phyloP scores from a whole-genome alignment of 768 basidiomycete genomes.

The Boletus patriciae region DNA sequence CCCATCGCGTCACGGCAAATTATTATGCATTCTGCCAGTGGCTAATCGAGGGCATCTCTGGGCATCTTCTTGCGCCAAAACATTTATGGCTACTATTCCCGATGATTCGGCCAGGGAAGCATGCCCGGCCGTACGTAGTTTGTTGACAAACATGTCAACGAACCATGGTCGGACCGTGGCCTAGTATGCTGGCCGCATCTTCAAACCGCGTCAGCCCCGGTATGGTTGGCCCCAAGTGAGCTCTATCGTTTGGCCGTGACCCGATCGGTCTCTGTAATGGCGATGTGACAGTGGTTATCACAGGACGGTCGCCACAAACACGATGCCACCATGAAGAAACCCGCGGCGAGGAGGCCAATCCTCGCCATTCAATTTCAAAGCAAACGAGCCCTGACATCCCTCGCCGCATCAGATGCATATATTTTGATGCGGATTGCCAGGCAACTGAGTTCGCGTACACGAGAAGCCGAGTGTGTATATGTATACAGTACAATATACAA shows the following conservation, averaged over 20 bases:
- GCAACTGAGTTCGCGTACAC: slow-evolving; percentile 25
- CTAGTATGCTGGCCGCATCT: background rate
- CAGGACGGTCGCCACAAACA: slow-evolving; percentile 1
- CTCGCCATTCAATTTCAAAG: slow-evolving; percentile 1
- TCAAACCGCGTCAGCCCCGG: background rate
- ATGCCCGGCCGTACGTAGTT: background rate
- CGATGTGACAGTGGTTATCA: background rate
- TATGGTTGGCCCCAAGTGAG: background rate
- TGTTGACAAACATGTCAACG: slow-evolving; percentile 13
- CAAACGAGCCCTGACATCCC: slow-evolving; percentile 2
- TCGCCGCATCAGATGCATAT: slow-evolving; percentile 1
- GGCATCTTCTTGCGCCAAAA: slow-evolving; percentile 17
- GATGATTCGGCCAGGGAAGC: slow-evolving; percentile 2
- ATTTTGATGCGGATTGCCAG: slow-evolving; percentile 27
- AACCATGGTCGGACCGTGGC: background rate
- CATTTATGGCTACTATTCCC: slow-evolving; percentile 18
- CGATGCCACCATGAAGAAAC: background rate
- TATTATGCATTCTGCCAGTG: slow-evolving; percentile 2
- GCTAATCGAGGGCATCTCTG: slow-evolving; percentile 16
- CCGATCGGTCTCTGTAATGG: too few species aligned
- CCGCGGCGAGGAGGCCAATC: background rate
- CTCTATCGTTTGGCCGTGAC: background rate
- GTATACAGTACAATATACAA: too few species aligned
- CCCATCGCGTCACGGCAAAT: slow-evolving; percentile 14
- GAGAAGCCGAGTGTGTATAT: slow-evolving; percentile 3